Base-by-base conservation (phyloP, 1,139 yeast species). In the Candida buenavistaensis region DNA sequence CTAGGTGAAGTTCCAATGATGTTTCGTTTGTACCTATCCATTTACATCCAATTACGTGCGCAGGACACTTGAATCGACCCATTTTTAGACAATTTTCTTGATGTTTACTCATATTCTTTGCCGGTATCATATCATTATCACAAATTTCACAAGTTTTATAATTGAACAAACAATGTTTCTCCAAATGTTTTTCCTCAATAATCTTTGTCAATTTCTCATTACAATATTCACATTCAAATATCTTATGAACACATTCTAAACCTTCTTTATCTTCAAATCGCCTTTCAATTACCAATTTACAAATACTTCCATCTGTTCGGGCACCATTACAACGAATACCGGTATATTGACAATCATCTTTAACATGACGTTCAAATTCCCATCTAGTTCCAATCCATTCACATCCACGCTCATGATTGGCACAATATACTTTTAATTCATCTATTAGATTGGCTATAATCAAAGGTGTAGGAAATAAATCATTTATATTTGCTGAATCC, bases 381-480 rank as follows among this genome's bases (percentile, higher is more conserved):
- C 88, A 80, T 19, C 87, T 59, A 40, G 76, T 64, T 2, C 83
- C 84, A 3, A 46, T 48, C 79, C 81, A 76, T 2, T 46, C 54
- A 52, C 89, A 82, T 0, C 88, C 89, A 32, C 82, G 51, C 23
- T 56, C 60, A 9, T 50, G 37, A 46, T 78, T 76, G 35, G 80
- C 64, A 49, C 89, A 82, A 31, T 52, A 57, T 1, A 81, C 85
- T 35, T 64, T 61, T 32, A 82, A 62, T 36, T 81, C 87, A 49
- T 80, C 85, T 1, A 80, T 66, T 47, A 82, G 62, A 45, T 80
- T 80, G n/a, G 74, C 57, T 8, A 82, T 64, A 11, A 82, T 57
- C 12, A 79, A 68, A 1, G 89, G 86, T 0, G 88, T 75, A 4
- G 85, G 82, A 37, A 65, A 72, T 17, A 81, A 54, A 42, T 75